Conservation (phyloP, 2,329 filamentous ascomycete species). For the Xylaria multiplex region DNA sequence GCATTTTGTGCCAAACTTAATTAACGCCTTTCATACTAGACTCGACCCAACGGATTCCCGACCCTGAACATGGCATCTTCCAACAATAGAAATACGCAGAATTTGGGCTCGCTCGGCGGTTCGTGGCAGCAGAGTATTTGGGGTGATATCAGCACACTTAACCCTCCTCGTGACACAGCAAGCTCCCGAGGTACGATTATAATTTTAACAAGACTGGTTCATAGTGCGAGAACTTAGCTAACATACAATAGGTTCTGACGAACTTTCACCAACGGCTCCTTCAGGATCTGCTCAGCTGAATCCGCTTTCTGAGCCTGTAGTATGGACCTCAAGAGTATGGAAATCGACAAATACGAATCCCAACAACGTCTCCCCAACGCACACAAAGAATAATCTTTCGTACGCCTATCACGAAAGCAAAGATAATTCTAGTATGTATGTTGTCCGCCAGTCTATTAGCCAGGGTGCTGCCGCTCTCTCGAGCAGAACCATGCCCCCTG, state of each 20-base stretch:
- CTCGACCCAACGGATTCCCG: conserved; percentile 49
- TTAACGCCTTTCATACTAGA: conserved; percentile 34
- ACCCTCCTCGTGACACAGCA: conserved; percentile 56
- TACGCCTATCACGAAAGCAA: conserved; percentile 58
- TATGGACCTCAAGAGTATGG: conserved; percentile 70
- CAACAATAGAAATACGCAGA: conserved; percentile 49
- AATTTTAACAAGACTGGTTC: neutral
- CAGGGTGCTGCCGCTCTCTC: conserved; percentile 50
- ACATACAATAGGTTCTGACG: conserved; percentile 50
- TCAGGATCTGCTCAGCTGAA: conserved; percentile 76
- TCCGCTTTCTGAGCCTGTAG: conserved; percentile 73
- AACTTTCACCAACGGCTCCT: conserved; percentile 61
- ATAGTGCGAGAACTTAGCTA: conserved; percentile 27
- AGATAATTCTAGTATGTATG: conserved; percentile 58
- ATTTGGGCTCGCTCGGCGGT: conserved; percentile 54
- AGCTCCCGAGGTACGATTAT: conserved; percentile 60
- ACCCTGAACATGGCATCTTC: conserved; percentile 51
- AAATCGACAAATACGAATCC: conserved; percentile 55
- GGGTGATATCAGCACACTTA: conserved; percentile 61
- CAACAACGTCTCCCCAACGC: conserved; percentile 67
- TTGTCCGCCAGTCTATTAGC: conserved; percentile 58
- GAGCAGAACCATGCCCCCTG: conserved; percentile 51
- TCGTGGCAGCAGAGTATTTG: conserved; percentile 61
- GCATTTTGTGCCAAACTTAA: neutral
- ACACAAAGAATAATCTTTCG: conserved; percentile 61